phyloP scores from a whole-genome alignment of 805 yeast genomes.

The Citeromyces nyonsensis region DNA sequence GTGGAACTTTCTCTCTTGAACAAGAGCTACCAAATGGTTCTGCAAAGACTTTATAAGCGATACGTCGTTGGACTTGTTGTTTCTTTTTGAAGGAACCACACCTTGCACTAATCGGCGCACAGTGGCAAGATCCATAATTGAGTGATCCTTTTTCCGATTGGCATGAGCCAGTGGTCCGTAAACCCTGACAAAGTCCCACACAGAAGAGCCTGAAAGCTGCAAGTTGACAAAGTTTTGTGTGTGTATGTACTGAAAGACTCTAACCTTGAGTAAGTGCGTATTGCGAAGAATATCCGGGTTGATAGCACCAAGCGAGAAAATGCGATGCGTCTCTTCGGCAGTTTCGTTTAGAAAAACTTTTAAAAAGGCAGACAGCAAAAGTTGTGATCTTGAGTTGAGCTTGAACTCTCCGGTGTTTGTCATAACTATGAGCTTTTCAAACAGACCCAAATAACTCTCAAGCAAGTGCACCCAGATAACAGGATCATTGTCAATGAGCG shows the following conservation, averaged over 20 bases:
- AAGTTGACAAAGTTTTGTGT: constrained; percentile 37
- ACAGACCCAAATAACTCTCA: constrained; percentile 42
- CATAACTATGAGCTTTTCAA: constrained; percentile 25
- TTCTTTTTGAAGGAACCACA: constrained; percentile 25
- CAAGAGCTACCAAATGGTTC: constrained; percentile 27
- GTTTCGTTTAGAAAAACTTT: constrained; percentile 45
- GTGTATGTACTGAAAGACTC: constrained; percentile 34
- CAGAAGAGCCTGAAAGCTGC: constrained; percentile 38
- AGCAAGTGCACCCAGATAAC: constrained; percentile 68
- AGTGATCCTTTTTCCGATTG: constrained; percentile 12
- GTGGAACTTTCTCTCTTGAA: constrained; percentile 30
- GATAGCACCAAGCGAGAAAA: constrained; percentile 56
- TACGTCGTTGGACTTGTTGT: constrained; percentile 32
- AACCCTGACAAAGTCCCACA: constrained; percentile 50
- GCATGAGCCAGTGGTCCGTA: constrained; percentile 24
- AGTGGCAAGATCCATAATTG: constrained; percentile 12
- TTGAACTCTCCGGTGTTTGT: constrained; percentile 13
- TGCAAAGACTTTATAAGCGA: constrained; percentile 31
- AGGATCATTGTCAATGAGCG: constrained; percentile 72
- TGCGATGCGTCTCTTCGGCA: constrained; percentile 40
- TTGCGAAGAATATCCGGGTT: constrained; percentile 52
- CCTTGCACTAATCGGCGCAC: constrained; percentile 46
- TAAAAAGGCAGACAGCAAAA: constrained; percentile 40
- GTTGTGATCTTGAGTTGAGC: constrained; percentile 36
- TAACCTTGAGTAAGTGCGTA: constrained; percentile 27